Conservation (phyloP, 805 yeast genomes). For the Vanderwaltozyma polyspora region DNA sequence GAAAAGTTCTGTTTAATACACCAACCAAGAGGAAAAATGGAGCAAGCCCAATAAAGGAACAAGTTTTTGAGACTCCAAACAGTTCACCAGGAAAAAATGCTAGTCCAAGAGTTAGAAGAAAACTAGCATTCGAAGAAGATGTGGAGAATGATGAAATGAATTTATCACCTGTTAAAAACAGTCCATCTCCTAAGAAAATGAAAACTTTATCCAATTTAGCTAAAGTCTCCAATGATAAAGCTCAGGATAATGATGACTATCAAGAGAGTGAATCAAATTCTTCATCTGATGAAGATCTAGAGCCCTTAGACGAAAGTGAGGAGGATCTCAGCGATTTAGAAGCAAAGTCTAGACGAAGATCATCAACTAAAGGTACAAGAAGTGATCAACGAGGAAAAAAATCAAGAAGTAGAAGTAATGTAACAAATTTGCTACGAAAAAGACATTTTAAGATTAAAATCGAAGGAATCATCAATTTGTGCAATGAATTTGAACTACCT, state of each 20-base stretch:
- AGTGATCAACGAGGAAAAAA: too few relatives aligned
- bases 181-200: neutral
- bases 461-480: constrained; percentile 35
- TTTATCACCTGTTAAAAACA: constrained; percentile 3
- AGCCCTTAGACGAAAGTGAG: neutral
- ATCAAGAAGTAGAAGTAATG: neutral
- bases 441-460: constrained; percentile 29
- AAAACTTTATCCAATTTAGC: neutral
- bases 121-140: constrained; percentile 25
- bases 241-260: neutral
- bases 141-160: constrained; percentile 9
- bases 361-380: neutral
- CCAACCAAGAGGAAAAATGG: constrained; percentile 10
- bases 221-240: neutral
- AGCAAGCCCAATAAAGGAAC: neutral
- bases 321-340: neutral
- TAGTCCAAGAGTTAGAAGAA: constrained; percentile 18
- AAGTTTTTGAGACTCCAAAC: constrained; percentile 6
- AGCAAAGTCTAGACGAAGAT: constrained; percentile 1
- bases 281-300: neutral
- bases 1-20: constrained; percentile 20
- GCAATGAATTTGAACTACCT: constrained; percentile 57
- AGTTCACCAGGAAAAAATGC: neutral
- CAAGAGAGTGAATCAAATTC: neutral
- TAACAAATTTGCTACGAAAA: constrained; percentile 15